phyloP scores from a whole-genome alignment of 1,284 basidiomycete genomes.

The Leccinum pallidistipes region DNA sequence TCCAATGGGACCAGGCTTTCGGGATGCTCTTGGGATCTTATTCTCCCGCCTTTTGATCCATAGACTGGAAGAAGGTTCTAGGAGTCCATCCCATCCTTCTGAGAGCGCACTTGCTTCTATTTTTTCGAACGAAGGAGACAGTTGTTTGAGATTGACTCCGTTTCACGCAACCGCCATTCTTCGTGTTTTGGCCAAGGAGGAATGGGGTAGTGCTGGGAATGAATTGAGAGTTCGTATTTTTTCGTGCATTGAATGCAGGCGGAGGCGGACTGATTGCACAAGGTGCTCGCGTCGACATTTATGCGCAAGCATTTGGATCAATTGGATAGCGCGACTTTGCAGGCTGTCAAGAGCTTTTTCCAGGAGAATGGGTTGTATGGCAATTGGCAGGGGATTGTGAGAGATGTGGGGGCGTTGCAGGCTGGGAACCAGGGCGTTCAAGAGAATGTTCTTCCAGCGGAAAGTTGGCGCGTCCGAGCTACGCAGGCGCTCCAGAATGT shows the following conservation, averaged over 20 bases:
- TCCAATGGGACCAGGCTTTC: conserved; percentile 20
- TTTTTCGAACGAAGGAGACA: conserved; percentile 28
- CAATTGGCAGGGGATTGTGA: conserved; percentile 17
- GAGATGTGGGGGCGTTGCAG: conserved; percentile 10
- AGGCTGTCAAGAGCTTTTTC: conserved; percentile 17
- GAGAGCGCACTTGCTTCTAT: conserved; percentile 21
- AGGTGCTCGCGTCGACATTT: conserved; percentile 25
- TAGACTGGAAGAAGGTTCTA: conserved; percentile 33
- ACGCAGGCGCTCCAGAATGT: conserved; percentile 36
- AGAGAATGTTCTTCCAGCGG: background rate
- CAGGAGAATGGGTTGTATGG: conserved; percentile 16
- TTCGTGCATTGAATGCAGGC: background rate
- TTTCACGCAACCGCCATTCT: conserved; percentile 33
- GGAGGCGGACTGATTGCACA: conserved; percentile 14
- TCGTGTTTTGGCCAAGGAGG: conserved; percentile 37
- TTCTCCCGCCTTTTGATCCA: conserved; percentile 37
- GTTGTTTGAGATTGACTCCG: conserved; percentile 30
- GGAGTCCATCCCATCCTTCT: conserved; percentile 18
- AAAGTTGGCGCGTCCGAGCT: conserved; percentile 26
- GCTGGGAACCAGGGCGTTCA: background rate
- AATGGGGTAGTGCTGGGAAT: conserved; percentile 36
- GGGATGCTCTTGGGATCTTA: conserved; percentile 27
- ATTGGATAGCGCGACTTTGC: conserved; percentile 18
- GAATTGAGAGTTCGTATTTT: conserved; percentile 33
- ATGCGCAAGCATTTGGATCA: conserved; percentile 26